Evolutionary conservation across 2,329 filamentous ascomycete genomes (phyloP), one percentile per base, ranked within the genome.

Genomic region (Orbilia blumenaviensis): DNA sequence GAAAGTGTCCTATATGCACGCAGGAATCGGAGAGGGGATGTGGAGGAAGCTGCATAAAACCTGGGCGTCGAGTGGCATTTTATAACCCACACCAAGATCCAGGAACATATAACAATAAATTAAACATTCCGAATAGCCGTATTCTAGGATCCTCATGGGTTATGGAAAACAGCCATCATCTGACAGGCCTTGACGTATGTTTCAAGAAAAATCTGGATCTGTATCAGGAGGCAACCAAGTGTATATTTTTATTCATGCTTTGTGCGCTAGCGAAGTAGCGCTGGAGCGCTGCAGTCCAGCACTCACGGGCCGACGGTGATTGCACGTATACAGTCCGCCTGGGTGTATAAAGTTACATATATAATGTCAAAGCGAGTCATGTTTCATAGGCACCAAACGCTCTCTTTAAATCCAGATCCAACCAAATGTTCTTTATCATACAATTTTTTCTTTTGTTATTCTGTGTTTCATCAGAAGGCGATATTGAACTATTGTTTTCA

Each of bases 221-320:
- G 67, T 60, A 29, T 64, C 58, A 64, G 56, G 56, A 61, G 56
- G 56, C 25, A 36, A 18, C 2, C 36, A 56, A 18, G 16, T 23
- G 56, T 25, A 61, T 23, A 21, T 54, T 48, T 44, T 27, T 7
- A n/a, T 38, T n/a, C 14, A 34, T 34, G 10, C 38, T 54, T 41
- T 44, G 10, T 60, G 29, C 41, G 29, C 41, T 61, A 73, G 29
- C n/a, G 52, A 58, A 48, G 10, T 18, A 54, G 27, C 2, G 10
- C n/a, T 42, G 46, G 58, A n/a, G n/a, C n/a, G n/a, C 14, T 66
- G 60, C 48, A 50, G 16, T 58, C 32, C 38, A 73, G 58, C 27
- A 21, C 14, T 50, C 61, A 46, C 68, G 68, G 68, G 50, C 68
- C 68, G 68, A 73, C 68, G 68, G 68, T 50, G 68, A 32, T 66